Conservation (phyloP, 306 rosid species). For the Biancaea sappan region DNA sequence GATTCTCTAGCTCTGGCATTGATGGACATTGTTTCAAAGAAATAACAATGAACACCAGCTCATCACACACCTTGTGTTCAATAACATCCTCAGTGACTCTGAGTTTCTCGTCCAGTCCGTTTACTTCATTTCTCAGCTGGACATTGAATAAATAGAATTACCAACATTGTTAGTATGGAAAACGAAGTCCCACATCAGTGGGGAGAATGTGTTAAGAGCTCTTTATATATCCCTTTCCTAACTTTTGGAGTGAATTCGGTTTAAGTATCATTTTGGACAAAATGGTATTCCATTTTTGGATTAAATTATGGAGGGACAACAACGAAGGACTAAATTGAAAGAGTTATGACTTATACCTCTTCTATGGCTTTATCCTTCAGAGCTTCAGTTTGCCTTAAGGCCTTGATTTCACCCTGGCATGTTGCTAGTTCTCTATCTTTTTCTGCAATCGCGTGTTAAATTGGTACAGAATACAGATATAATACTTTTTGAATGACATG, state of each 20-base stretch:
- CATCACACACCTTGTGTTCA: slow-evolving; percentile 65
- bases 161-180: not conserved
- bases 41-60: slow-evolving; percentile 21
- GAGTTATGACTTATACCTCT: too few relatives aligned
- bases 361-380: slow-evolving; percentile 80
- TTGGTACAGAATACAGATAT: not conserved
- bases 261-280: too few relatives aligned
- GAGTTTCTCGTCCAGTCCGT: slow-evolving; percentile 62
- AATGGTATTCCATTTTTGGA: too few relatives aligned
- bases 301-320: too few relatives aligned
- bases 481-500: not conserved
- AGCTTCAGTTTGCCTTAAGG: slow-evolving; percentile 64
- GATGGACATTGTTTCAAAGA: slow-evolving; percentile 17
- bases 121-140: slow-evolving; percentile 62
- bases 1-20: slow-evolving; percentile 11
- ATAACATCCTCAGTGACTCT: slow-evolving; percentile 57
- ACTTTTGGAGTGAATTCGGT: too few relatives aligned
- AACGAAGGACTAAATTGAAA: too few relatives aligned
- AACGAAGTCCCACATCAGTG: too few relatives aligned
- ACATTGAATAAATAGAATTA: slow-evolving; percentile 3
- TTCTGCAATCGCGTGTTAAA: slow-evolving; percentile 50
- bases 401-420: slow-evolving; percentile 73
- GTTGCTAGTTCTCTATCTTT: slow-evolving; percentile 54
- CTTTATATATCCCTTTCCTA: too few relatives aligned
- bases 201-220: too few relatives aligned